A percentile compares a stretch with the other conserved stretches of the same genome.
Conservation (phyloP, 177 flowering plant genomes). For the Vitis hybrid region DNA sequence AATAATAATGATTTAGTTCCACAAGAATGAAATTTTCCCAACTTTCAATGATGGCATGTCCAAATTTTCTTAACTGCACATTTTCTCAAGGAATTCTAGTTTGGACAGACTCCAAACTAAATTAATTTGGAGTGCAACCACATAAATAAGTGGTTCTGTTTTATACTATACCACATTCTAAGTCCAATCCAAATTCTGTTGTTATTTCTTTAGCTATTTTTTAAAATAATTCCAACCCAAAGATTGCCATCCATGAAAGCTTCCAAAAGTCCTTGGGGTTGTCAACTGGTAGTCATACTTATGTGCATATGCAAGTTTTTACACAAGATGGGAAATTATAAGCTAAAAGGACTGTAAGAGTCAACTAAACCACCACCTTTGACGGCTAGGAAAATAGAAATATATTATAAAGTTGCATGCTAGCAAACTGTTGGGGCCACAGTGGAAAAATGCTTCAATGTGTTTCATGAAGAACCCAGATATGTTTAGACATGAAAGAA, state of each 20-base stretch:
- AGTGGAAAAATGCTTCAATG: not conserved
- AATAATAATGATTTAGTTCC: not conserved
- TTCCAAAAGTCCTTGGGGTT: no score
- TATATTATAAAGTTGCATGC: not conserved
- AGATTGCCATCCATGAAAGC: no score
- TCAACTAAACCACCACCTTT: not conserved
- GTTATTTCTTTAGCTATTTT: no score
- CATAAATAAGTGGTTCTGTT: no score
- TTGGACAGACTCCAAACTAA: no score
- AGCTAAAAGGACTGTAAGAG: not conserved
- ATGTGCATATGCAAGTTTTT: not conserved
- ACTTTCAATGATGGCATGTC: not conserved
- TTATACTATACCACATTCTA: no score
- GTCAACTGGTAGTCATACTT: no score
- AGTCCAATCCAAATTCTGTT: no score
- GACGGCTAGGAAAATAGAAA: not conserved
- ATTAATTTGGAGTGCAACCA: no score
- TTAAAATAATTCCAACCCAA: no score
- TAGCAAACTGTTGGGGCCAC: not conserved
- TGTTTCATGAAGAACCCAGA: no score
- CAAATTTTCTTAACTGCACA: not conserved
- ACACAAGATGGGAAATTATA: not conserved
- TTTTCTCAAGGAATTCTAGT: not conserved
- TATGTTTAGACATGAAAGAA: not conserved
- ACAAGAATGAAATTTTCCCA: not conserved